Percentiles rank a stretch among this genome's conserved stretches.
Conservation (phyloP, 768 basidiomycete genomes). For the Leccinum pellstonianum region DNA sequence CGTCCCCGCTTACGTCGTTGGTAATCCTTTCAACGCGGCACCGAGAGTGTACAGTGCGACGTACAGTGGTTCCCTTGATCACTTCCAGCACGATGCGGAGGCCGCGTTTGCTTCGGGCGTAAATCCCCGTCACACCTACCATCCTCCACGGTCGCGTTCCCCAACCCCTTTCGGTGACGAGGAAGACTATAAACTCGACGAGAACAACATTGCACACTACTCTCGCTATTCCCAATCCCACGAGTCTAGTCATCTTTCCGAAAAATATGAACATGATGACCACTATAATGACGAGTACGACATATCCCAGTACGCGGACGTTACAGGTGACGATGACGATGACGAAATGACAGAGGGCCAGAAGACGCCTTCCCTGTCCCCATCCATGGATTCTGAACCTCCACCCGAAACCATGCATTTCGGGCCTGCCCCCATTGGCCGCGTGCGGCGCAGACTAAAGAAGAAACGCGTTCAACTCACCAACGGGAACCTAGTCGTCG, state of each 20-base stretch:
- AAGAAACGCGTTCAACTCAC: conserved; percentile 83
- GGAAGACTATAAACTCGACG: conserved; percentile 64
- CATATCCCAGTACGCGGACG: conserved; percentile 31
- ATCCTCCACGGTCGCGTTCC: conserved; percentile 64
- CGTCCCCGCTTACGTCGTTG: conserved; percentile 17
- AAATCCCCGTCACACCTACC: conserved; percentile 46
- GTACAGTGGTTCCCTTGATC: conserved; percentile 42
- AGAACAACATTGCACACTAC: conserved; percentile 55
- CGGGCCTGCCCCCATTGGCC: conserved; percentile 81
- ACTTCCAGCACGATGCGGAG: conserved; percentile 64
- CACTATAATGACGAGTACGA: conserved; percentile 28
- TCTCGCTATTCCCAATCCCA: conserved; percentile 38
- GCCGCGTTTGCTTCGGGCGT: conserved; percentile 70
- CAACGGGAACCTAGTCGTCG: conserved; percentile 85
- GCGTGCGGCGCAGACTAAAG: conserved; percentile 71
- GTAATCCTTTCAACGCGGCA: conserved; percentile 25
- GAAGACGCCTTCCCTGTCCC: conserved; percentile 25
- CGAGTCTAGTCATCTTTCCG: conserved; percentile 15
- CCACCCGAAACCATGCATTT: conserved; percentile 75
- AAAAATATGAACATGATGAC: conserved; percentile 23
- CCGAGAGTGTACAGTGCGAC: conserved; percentile 15
- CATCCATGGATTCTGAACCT: conserved; percentile 45
- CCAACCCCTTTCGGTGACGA: conserved; percentile 75
- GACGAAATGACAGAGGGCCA: conserved; percentile 23
- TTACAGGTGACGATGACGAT: conserved; percentile 20